Evolutionary conservation across 108 stramenopile genomes (phyloP).

Genomic region (Hondaea fermentalgiana): DNA sequence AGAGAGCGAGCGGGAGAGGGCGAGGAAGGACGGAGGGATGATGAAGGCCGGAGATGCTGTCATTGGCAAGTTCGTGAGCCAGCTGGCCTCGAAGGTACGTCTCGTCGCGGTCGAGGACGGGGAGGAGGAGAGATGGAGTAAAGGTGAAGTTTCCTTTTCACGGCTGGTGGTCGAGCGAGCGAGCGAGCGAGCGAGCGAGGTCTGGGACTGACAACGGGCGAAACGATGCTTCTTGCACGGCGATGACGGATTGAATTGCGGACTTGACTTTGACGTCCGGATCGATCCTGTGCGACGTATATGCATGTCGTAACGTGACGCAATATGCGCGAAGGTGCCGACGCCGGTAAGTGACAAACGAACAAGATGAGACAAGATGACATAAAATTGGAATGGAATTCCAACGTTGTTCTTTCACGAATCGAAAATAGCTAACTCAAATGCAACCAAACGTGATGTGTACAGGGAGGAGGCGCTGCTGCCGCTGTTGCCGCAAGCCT

Average conservation of each 20-base stretch:
- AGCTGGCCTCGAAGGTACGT: conserved; percentile 4
- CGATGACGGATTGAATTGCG: neutral
- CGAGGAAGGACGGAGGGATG: neutral
- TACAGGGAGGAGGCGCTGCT: conserved; percentile 3
- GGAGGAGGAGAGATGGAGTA: no score
- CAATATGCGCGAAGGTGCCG: neutral
- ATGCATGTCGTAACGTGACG: neutral
- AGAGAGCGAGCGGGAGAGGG: neutral
- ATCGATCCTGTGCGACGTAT: neutral
- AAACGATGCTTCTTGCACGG: no score
- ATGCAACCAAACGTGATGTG: neutral
- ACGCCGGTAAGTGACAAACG: neutral
- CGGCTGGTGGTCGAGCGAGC: no score
- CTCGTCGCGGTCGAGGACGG: no score
- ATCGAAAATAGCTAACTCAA: neutral
- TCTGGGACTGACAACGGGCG: no score
- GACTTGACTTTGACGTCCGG: neutral
- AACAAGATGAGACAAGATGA: neutral
- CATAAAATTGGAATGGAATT: neutral
- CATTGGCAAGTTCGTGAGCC: neutral
- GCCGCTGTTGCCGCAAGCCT: conserved; percentile 4
- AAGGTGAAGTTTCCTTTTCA: no score
- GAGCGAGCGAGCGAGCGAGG: no score
- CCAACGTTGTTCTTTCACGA: neutral
- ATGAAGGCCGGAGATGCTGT: neutral